These are phyloP conservation scores for Allantophomopsis cytisporea DNA, from an alignment of 2,329 filamentous ascomycete species.

Conservation along the genomic window DNA sequence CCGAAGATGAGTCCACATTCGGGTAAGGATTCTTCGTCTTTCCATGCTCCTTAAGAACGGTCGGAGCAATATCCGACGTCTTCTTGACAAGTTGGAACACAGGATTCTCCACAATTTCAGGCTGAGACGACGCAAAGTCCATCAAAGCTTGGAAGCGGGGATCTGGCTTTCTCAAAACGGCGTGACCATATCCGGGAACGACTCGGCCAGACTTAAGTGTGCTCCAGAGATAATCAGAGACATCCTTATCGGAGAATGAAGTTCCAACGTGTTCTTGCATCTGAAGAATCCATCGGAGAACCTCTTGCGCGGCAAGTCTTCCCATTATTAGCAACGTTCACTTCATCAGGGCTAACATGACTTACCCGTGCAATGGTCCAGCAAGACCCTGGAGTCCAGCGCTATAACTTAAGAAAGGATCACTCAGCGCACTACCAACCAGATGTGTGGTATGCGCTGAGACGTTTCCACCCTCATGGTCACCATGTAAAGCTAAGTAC, in stretches of 20 bases:
- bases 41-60: conserved; percentile 85
- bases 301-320: conserved; percentile 87
- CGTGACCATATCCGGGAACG: conserved; percentile 89
- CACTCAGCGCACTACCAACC: conserved; percentile 85
- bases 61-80: conserved; percentile 83
- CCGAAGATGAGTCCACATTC: conserved; percentile 88
- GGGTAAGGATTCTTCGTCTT: conserved; percentile 98
- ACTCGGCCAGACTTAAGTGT: conserved; percentile 90
- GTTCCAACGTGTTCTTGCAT: conserved; percentile 84
- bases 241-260: conserved; percentile 65
- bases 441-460: conserved; percentile 92
- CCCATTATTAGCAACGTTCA: conserved; percentile 1
- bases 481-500: conserved; percentile 91
- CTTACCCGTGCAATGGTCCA: conserved; percentile 73
- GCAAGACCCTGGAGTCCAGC: conserved; percentile 91
- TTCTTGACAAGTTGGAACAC: conserved; percentile 90
- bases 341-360: neutral
- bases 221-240: conserved; percentile 82
- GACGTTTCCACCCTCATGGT: conserved; percentile 97
- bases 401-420: conserved; percentile 92
- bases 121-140: conserved; percentile 79
- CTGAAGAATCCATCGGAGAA: conserved; percentile 89
- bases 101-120: conserved; percentile 74
- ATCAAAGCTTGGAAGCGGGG: conserved; percentile 93
- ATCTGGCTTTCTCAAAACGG: conserved; percentile 91